These are phyloP conservation scores for Naganishia liquefaciens DNA, from an alignment of 1,284 basidiomycete genomes.

Conservation along the genomic window DNA sequence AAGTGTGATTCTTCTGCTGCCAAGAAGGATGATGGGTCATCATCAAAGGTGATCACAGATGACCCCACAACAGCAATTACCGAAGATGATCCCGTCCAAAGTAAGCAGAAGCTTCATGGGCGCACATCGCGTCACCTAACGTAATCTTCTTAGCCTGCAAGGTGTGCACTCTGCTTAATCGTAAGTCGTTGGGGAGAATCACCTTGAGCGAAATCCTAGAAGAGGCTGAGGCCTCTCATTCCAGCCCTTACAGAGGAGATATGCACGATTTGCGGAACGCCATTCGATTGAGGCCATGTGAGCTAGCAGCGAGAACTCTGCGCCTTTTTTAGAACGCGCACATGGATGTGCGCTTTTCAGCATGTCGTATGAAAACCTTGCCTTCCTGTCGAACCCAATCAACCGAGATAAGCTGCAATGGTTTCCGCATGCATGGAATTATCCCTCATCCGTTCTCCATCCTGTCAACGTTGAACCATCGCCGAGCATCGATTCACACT, in stretches of 20 bases:
- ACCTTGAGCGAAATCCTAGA: background rate
- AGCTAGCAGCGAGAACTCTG: background rate
- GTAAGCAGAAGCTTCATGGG: conserved; percentile 1
- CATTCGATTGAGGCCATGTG: background rate
- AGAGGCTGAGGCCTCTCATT: background rate
- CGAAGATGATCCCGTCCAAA: conserved; percentile 1
- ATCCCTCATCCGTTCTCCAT: too few species aligned
- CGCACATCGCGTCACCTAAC: background rate
- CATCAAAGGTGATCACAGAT: background rate
- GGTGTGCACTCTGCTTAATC: conserved; percentile 17
- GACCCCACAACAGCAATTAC: background rate
- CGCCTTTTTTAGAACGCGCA: too few species aligned
- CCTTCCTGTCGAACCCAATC: too few species aligned
- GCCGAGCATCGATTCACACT: too few species aligned
- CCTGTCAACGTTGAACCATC: too few species aligned
- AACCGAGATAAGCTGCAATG: too few species aligned
- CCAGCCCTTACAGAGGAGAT: conserved; percentile 9
- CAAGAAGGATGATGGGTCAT: background rate
- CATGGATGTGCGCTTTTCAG: too few species aligned
- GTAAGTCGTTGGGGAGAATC: background rate
- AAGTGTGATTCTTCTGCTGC: background rate
- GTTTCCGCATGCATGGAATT: too few species aligned
- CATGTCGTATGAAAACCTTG: too few species aligned
- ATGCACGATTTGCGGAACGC: conserved; percentile 9
- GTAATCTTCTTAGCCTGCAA: background rate